Evolutionary conservation across 2,329 filamentous ascomycete genomes (phyloP), one percentile per base, ranked within the genome.

Genomic region (Cryphonectria carpinicola): DNA sequence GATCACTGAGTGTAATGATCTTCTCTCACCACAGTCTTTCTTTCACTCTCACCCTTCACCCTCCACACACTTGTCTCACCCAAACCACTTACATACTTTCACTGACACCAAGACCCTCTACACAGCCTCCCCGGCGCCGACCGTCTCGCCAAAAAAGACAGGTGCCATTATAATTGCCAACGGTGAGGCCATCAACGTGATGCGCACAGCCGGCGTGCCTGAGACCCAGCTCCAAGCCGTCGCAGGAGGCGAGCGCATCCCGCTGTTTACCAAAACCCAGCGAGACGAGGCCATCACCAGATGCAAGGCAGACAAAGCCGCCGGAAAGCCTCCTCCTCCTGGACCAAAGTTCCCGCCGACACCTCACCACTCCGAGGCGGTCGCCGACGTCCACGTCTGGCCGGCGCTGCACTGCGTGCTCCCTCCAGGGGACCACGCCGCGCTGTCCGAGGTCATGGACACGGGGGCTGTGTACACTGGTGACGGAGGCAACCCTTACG

Each of bases 121-220:
- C 22, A 14, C 17, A 75, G 74, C 37, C 74, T 77, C 19, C 75
- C 75, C 0, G 75, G 75, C 1, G 75, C 76, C 43, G 76, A 77
- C 65, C 72, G 74, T 4, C 68, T 78, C 13, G 76, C 76, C 3
- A 64, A 73, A 68, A 68, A 71, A 69, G n/a, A 78, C 76, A 0
- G 74, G 76, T 1, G 76, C 76, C 0, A 74, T 71, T 1, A 70
- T 77, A 0, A 64, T 78, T 3, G 75, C 73, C 19, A 77, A 77
- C 49, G 58, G 71, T 52, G 76, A 77, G 60, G 75, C 76, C 37
- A 76, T 77, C 37, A 74, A 72, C 41, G 63, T 73, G 32, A 67
- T 77, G 8, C 71, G 75, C 43, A 41, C 56, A 1, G 76, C 75
- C 25, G 76, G 74, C 14, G 76, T 77, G 4, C 70, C 74, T 3